Base-by-base conservation (phyloP, 352 stramenopile species). In the Phytophthora pinifolia region DNA sequence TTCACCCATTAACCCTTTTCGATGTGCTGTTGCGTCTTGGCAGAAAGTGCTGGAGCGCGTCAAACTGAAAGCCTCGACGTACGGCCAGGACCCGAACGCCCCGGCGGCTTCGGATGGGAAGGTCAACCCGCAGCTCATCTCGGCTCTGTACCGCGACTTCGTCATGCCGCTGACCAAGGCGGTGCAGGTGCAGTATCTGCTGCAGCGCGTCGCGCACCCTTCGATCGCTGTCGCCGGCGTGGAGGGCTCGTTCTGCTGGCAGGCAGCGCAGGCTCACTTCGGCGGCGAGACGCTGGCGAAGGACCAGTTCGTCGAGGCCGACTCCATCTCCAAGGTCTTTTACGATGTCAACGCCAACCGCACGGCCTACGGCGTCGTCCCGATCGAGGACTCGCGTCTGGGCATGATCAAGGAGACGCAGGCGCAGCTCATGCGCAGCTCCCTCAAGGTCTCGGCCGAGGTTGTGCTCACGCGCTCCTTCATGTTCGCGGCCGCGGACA, bases 91-190 rank as follows among this genome's bases (percentile, higher is more conserved):
- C 59, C 50, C 80, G 36, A 90, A 89, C 41, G 68, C 73, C 17
- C 63, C 62, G 46, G 39, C 73, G 49, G 29, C 63, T 6, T 44
- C 49, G 29, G 38, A 62, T 61, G 62, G 87, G 43, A 99, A 99
- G 62, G 89, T 99, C 12, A 84, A 99, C 60, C 96, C 97, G 15
- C 79, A 95, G 60, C 79, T 98, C 14, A 99, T 99, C 62, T 97
- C 96, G 48, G 81, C 86, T 54, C 88, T 99, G 38, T 99, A 99
- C 68, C 76, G 91, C 37, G 87, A 99, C 74, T 97, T 99, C 54
- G 96, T 99, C 44, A 99, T 99, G 69, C 97, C 97, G 10, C 76
- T 99, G 44, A 99, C 97, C 9, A 99, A 99, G 71, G 96, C 99
- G 70, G 93, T 99, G 45, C 96, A 99, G 70, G 96, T 99, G 22